phyloP scores from a whole-genome alignment of 164 flowering plant genomes.

The grape (Vitis vinifera) region ASM3070453v1 NC_081819.1:21809001-21809500 shows the following conservation, averaged over 20 bases:
- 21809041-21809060: constrained; percentile 4
- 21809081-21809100: constrained; percentile 19
- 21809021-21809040: constrained; percentile 1
- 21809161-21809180: constrained; percentile 55
- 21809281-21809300: constrained; percentile 36
- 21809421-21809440: neutral
- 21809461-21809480: constrained; percentile 4
- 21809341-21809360: constrained; percentile 17
- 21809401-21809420: constrained; percentile 25
- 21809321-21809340: constrained; percentile 29
- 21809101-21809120: constrained; percentile 13
- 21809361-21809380: neutral
- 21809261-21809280: constrained; percentile 42
- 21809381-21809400: constrained; percentile 30
- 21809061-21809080: constrained; percentile 14
- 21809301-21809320: constrained; percentile 17
- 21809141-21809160: constrained; percentile 9
- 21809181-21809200: constrained; percentile 43
- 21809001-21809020: constrained; percentile 9
- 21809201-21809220: constrained; percentile 38
- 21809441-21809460: neutral
- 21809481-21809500: neutral
- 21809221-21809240: constrained; percentile 6
- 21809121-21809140: constrained; percentile 18
- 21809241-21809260: constrained; percentile 32